A percentile compares a stretch with the other conserved stretches of the same genome.
These are phyloP conservation scores for Ophiocordyceps australis DNA, from an alignment of 2,329 filamentous ascomycete genomes.

Conservation along the genomic window DNA sequence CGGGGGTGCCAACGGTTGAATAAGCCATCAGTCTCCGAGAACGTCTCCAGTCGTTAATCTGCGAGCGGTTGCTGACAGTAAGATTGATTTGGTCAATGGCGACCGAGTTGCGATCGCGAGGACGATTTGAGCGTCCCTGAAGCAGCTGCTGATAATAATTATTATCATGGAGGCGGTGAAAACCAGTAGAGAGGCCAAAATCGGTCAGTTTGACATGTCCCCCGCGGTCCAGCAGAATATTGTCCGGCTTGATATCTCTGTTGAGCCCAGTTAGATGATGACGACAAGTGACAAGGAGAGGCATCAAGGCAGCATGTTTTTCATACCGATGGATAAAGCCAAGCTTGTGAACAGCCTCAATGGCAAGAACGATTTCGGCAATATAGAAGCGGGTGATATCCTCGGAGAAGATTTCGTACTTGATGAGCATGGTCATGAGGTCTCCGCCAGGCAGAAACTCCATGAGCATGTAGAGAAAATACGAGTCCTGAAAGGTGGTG, in stretches of 20 bases:
- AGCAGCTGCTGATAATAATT: slow-evolving; percentile 96
- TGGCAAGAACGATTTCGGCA: slow-evolving; percentile 94
- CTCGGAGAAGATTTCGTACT: slow-evolving; percentile 98
- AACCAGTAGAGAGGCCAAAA: slow-evolving; percentile 93
- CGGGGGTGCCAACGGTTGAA: slow-evolving; percentile 92
- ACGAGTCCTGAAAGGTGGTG: slow-evolving; percentile 92
- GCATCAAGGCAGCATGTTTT: background rate
- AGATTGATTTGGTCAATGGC: slow-evolving; percentile 96
- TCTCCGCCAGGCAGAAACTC: slow-evolving; percentile 97
- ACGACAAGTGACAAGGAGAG: too few species aligned
- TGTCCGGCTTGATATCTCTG: slow-evolving; percentile 98
- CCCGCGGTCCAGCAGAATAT: slow-evolving; percentile 86
- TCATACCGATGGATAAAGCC: slow-evolving; percentile 94
- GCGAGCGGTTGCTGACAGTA: slow-evolving; percentile 90
- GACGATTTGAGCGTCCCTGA: slow-evolving; percentile 55
- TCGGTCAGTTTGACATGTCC: slow-evolving; percentile 97
- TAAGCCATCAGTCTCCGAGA: slow-evolving; percentile 93
- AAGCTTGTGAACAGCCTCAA: slow-evolving; percentile 93
- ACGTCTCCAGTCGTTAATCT: slow-evolving; percentile 98
- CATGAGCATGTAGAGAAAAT: slow-evolving; percentile 98
- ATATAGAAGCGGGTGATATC: slow-evolving; percentile 99
- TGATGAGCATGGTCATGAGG: slow-evolving; percentile 99
- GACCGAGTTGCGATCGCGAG: slow-evolving; percentile 77
- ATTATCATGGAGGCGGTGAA: slow-evolving; percentile 95
- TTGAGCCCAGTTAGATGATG: too few species aligned